A percentile compares a stretch with the other conserved stretches of the same genome.
Conservation (phyloP, 1,284 basidiomycete species). For the Schizophyllum amplum region DNA sequence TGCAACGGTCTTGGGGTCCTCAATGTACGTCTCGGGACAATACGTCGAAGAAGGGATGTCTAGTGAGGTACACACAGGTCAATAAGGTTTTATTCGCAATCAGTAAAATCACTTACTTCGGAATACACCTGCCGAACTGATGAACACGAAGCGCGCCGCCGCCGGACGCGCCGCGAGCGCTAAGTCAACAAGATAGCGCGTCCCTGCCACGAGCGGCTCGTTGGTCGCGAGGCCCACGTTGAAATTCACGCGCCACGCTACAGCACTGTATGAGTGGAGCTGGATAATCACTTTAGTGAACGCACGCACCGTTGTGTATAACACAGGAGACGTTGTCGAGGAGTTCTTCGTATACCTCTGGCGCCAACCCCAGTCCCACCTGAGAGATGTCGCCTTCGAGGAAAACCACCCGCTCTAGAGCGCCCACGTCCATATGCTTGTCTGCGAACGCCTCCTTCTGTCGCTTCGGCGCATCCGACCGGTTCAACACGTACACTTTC, state of each 20-base stretch:
- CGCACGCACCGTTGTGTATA: not conserved
- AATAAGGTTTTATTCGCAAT: not conserved
- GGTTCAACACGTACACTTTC: conserved; percentile 20
- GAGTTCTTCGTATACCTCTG: not conserved
- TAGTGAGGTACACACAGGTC: not conserved
- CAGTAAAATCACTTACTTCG: conserved; percentile 13
- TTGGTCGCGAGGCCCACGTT: conserved; percentile 26
- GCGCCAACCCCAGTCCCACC: not conserved
- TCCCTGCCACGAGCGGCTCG: conserved; percentile 27
- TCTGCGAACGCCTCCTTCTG: not conserved
- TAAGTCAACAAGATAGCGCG: conserved; percentile 33
- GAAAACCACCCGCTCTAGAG: not conserved
- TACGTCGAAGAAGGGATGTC: not conserved
- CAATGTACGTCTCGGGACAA: conserved; percentile 9
- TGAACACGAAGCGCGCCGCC: conserved; percentile 25
- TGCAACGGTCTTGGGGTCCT: conserved; percentile 19
- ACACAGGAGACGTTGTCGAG: not conserved
- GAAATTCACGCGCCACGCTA: conserved; percentile 37
- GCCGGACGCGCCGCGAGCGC: conserved; percentile 21
- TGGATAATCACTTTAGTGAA: not conserved
- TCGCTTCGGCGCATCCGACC: conserved; percentile 4
- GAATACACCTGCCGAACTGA: conserved; percentile 25
- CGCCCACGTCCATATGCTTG: not conserved
- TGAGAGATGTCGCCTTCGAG: not conserved
- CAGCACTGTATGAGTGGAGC: not conserved